Percentiles rank a stretch among this genome's conserved stretches.
phyloP scores from a whole-genome alignment of 345 rosid species.

The Schrenkiella parvula region DNA sequence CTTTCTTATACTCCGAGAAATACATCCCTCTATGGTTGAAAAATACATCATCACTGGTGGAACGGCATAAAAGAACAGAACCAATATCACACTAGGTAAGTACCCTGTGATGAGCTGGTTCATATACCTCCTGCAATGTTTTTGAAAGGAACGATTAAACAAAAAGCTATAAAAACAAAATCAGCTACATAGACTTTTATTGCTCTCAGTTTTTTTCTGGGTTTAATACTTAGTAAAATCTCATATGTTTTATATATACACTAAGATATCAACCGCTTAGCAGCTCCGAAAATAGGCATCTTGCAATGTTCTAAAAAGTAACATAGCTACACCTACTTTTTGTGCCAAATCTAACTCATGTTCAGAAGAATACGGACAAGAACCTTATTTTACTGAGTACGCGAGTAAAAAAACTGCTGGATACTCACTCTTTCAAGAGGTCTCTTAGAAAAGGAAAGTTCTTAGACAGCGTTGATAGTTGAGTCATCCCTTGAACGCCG shows the following conservation, averaged over 20 bases:
- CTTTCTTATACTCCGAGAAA: constrained; percentile 76
- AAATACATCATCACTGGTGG: constrained; percentile 92
- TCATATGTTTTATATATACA: no score
- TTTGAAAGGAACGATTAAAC: constrained; percentile 7
- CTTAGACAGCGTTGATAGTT: constrained; percentile 49
- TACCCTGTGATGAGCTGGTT: constrained; percentile 76
- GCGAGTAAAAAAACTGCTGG: neutral
- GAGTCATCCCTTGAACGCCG: constrained; percentile 76
- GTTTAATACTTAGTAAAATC: neutral
- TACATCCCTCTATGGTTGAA: constrained; percentile 71
- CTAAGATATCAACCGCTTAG: no score
- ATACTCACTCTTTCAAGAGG: constrained; percentile 56
- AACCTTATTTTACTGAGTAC: constrained; percentile 3
- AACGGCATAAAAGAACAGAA: constrained; percentile 59
- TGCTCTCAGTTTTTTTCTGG: neutral
- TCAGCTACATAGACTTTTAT: neutral
- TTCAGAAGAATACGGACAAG: neutral
- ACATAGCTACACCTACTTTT: neutral
- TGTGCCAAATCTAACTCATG: neutral
- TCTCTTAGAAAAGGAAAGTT: constrained; percentile 61
- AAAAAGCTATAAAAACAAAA: neutral
- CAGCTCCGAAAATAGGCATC: no score
- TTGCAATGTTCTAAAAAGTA: neutral
- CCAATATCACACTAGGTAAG: constrained; percentile 87
- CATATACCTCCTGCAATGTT: constrained; percentile 45